Conservation (phyloP, 2,329 filamentous ascomycete genomes). For the Botrytis byssoidea region DNA sequence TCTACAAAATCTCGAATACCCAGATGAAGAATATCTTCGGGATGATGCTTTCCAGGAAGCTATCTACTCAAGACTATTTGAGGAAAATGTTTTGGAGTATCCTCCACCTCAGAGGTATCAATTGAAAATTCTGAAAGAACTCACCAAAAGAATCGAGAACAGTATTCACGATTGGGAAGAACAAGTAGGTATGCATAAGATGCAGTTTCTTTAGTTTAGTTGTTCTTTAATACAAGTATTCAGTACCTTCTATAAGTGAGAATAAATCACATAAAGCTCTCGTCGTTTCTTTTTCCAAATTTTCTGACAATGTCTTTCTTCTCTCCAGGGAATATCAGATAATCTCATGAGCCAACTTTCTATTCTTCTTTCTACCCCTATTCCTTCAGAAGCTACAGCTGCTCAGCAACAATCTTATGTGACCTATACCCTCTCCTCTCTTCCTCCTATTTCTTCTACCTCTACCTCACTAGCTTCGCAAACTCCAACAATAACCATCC, state of each 20-base stretch:
- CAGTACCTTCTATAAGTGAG: neutral
- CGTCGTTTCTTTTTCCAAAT: neutral
- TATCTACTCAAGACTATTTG: slow-evolving; percentile 67
- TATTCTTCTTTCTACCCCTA: slow-evolving; percentile 59
- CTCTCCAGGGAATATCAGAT: slow-evolving; percentile 74
- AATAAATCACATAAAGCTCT: neutral
- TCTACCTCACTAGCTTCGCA: neutral
- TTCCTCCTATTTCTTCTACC: neutral
- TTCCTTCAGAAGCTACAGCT: slow-evolving; percentile 62
- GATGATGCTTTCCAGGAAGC: slow-evolving; percentile 61
- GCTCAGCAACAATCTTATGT: slow-evolving; percentile 74
- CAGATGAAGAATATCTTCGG: slow-evolving; percentile 57
- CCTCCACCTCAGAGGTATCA: slow-evolving; percentile 69
- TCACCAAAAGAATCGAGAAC: slow-evolving; percentile 68
- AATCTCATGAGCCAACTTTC: slow-evolving; percentile 70
- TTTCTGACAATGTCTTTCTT: slow-evolving; percentile 31
- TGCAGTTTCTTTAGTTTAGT: slow-evolving; percentile 19
- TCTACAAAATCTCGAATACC: slow-evolving; percentile 63
- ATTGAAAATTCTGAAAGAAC: slow-evolving; percentile 68
- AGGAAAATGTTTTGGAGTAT: slow-evolving; percentile 52
- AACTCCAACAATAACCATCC: slow-evolving; percentile 53
- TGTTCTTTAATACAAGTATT: slow-evolving; percentile 13
- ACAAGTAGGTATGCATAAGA: slow-evolving; percentile 64
- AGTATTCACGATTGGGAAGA: slow-evolving; percentile 79
- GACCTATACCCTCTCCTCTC: slow-evolving; percentile 55